Percentiles rank a stretch among this genome's conserved stretches.
Evolutionary conservation across 2,329 filamentous ascomycete species (phyloP).

Genomic region (Penicillium sp.): DNA sequence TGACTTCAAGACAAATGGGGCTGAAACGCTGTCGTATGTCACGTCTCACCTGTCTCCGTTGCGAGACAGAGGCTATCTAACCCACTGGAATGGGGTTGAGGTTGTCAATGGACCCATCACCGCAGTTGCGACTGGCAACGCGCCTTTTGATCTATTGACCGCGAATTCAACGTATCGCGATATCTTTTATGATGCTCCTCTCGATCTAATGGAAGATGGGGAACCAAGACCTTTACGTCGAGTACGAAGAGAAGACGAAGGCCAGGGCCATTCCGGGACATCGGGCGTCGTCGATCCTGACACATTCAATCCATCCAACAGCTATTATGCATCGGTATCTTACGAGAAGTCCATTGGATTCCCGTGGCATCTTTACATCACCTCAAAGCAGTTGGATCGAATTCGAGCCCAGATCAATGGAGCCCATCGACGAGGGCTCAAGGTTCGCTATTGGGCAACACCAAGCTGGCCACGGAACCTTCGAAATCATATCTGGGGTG

Average conservation of each 20-base stretch:
- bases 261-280: constrained; percentile 47
- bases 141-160: constrained; percentile 43
- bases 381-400: constrained; percentile 40
- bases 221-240: background rate
- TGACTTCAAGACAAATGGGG: constrained; percentile 62
- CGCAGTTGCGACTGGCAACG: constrained; percentile 46
- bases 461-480: constrained; percentile 53
- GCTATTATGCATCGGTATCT: constrained; percentile 55
- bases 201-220: constrained; percentile 36
- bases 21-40: constrained; percentile 24
- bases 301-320: constrained; percentile 48
- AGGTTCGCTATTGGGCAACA: constrained; percentile 55
- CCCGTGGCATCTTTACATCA: constrained; percentile 49
- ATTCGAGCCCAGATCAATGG: constrained; percentile 51
- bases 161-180: constrained; percentile 49
- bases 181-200: constrained; percentile 55
- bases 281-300: constrained; percentile 33
- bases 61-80: constrained; percentile 41
- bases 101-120: constrained; percentile 40
- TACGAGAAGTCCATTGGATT: constrained; percentile 48
- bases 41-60: constrained; percentile 37
- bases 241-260: constrained; percentile 22
- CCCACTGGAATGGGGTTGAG: constrained; percentile 39
- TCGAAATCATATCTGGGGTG: constrained; percentile 53
- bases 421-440: constrained; percentile 51